These are phyloP conservation scores for Xerocomus nothofagi DNA, from an alignment of 1,284 basidiomycete genomes.

Conservation along the genomic window DNA sequence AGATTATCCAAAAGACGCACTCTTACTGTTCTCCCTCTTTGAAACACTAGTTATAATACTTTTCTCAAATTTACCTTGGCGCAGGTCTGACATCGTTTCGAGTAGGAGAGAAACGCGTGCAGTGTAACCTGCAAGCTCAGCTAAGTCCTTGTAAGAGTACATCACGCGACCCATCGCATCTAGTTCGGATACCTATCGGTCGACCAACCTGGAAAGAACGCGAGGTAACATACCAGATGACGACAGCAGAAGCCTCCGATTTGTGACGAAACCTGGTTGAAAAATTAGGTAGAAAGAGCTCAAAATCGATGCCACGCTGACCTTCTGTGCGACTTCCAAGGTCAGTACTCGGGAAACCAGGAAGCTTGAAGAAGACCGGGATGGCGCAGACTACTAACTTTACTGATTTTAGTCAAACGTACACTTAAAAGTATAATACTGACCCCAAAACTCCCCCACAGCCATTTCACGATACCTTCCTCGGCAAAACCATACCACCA, in stretches of 20 bases:
- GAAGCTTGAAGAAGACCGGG: conserved; percentile 90
- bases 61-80: conserved; percentile 86
- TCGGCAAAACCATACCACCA: conserved; percentile 93
- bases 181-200: conserved; percentile 26
- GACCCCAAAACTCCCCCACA: conserved; percentile 94
- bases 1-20: conserved; percentile 45
- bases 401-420: conserved; percentile 9
- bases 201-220: not conserved
- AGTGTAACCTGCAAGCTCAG: conserved; percentile 95
- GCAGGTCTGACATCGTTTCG: conserved; percentile 90
- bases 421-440: conserved; percentile 28
- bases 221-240: conserved; percentile 53
- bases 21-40: conserved; percentile 77
- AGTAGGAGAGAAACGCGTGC: conserved; percentile 87
- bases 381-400: conserved; percentile 91
- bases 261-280: conserved; percentile 83
- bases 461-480: conserved; percentile 96
- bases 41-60: conserved; percentile 76
- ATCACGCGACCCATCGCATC: conserved; percentile 83
- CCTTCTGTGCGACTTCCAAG: conserved; percentile 87
- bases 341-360: conserved; percentile 68
- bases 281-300: not conserved
- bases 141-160: conserved; percentile 97
- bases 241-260: conserved; percentile 86
- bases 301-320: conserved; percentile 28